phyloP scores from a whole-genome alignment of 768 basidiomycete genomes.

The Trametes sanguinea region DNA sequence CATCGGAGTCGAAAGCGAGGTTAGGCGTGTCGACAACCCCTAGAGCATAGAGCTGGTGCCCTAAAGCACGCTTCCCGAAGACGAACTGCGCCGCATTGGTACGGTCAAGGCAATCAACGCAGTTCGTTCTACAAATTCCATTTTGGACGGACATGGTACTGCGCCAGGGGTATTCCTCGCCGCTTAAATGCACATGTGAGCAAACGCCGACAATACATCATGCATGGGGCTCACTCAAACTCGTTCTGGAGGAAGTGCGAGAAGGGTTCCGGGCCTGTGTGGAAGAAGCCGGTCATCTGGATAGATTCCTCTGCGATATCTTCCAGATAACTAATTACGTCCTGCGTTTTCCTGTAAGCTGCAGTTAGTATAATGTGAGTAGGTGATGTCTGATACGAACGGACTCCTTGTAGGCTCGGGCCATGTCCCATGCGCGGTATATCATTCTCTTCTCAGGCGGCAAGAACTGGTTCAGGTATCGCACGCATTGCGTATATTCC shows the following conservation, averaged over 20 bases:
- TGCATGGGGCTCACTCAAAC: conserved; percentile 35
- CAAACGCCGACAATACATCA: neutral
- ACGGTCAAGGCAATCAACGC: conserved; percentile 95
- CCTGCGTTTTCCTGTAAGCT: conserved; percentile 77
- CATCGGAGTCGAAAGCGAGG: conserved; percentile 89
- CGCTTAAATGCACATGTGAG: neutral
- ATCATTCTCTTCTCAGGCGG: conserved; percentile 84
- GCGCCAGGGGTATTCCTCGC: conserved; percentile 51
- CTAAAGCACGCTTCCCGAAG: conserved; percentile 91
- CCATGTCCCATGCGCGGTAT: conserved; percentile 97
- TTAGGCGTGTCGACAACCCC: conserved; percentile 86
- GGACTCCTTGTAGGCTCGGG: conserved; percentile 91
- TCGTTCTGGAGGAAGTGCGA: conserved; percentile 60
- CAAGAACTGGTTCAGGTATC: conserved; percentile 93
- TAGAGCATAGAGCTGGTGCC: conserved; percentile 93
- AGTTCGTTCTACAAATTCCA: conserved; percentile 92
- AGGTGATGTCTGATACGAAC: conserved; percentile 21
- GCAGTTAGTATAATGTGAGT: neutral
- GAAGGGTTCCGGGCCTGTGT: conserved; percentile 86
- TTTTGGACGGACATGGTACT: conserved; percentile 79
- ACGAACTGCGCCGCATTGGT: conserved; percentile 98
- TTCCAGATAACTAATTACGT: conserved; percentile 93
- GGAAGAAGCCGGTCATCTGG: conserved; percentile 91
- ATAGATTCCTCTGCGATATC: conserved; percentile 94
- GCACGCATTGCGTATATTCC: conserved; percentile 90